Evolutionary conservation across 768 basidiomycete species (phyloP).

Genomic region (Lentinula raphanica): DNA sequence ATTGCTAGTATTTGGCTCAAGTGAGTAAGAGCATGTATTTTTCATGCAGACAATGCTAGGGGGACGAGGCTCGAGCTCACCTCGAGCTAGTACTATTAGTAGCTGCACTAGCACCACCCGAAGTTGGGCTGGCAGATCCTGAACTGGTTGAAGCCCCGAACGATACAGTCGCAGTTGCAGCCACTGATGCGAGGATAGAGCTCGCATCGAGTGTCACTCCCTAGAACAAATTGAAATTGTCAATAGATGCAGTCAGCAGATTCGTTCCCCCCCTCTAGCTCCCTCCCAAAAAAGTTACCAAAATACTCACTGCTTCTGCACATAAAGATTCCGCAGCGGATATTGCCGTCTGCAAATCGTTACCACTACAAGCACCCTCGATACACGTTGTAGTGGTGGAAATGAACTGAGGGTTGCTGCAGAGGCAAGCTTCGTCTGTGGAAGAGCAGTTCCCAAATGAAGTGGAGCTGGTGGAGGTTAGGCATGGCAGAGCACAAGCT

Average conservation of each 20-base stretch:
- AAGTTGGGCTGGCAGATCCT: neutral
- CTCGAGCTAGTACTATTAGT: neutral
- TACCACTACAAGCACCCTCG: conserved; percentile 33
- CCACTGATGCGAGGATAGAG: neutral
- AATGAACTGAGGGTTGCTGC: conserved; percentile 43
- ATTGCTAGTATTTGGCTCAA: neutral
- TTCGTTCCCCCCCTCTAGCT: neutral
- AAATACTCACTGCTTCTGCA: conserved; percentile 39
- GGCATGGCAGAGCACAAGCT: conserved; percentile 53
- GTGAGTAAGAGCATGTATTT: neutral
- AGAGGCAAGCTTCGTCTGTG: conserved; percentile 56
- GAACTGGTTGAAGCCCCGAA: neutral
- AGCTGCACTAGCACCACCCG: neutral
- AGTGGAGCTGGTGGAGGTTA: conserved; percentile 30
- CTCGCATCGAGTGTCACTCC: neutral
- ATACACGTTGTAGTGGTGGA: conserved; percentile 44
- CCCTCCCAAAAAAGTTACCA: neutral
- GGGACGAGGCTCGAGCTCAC: neutral
- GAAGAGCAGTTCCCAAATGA: conserved; percentile 35
- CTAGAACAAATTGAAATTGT: neutral
- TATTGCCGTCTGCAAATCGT: conserved; percentile 40
- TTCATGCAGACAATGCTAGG: neutral
- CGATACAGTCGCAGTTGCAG: neutral
- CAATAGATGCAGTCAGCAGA: neutral
- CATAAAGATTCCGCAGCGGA: conserved; percentile 39